A percentile compares a stretch with the other conserved stretches of the same genome.
These are phyloP conservation scores for Termitomyces sp. DNA, from an alignment of 768 basidiomycete genomes.

Conservation along the genomic window DNA sequence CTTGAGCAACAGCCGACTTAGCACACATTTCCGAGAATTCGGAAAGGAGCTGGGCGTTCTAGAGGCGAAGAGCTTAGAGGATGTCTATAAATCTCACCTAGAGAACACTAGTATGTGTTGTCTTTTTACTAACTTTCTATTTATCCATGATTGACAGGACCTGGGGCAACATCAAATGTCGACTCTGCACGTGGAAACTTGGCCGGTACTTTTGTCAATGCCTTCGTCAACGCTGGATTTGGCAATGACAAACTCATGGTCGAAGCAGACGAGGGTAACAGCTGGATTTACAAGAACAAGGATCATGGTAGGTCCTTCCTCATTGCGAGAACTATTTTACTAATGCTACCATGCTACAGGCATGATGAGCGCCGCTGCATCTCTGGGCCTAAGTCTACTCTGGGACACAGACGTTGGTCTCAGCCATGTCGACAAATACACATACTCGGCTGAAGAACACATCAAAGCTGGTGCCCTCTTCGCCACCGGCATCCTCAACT, in stretches of 20 bases:
- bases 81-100: conserved; percentile 95
- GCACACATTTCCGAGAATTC: conserved; percentile 80
- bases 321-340: background rate
- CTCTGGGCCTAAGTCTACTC: conserved; percentile 84
- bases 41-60: conserved; percentile 90
- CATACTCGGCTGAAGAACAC: conserved; percentile 92
- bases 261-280: conserved; percentile 90
- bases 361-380: conserved; percentile 96
- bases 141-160: conserved; percentile 34
- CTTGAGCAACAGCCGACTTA: conserved; percentile 81
- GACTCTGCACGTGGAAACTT: conserved; percentile 94
- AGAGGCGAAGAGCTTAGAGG: conserved; percentile 90
- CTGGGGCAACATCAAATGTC: conserved; percentile 66
- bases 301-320: conserved; percentile 69
- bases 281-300: conserved; percentile 99
- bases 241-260: conserved; percentile 99
- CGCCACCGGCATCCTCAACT: conserved; percentile 90
- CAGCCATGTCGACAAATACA: conserved; percentile 94
- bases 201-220: conserved; percentile 97
- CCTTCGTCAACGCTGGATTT: conserved; percentile 97
- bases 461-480: conserved; percentile 97
- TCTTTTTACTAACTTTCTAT: background rate
- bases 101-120: conserved; percentile 71
- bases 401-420: conserved; percentile 97
- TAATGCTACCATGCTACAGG: conserved; percentile 34